Conservation (phyloP, 306 rosid genomes). For the Trichosanthes truncata region DNA sequence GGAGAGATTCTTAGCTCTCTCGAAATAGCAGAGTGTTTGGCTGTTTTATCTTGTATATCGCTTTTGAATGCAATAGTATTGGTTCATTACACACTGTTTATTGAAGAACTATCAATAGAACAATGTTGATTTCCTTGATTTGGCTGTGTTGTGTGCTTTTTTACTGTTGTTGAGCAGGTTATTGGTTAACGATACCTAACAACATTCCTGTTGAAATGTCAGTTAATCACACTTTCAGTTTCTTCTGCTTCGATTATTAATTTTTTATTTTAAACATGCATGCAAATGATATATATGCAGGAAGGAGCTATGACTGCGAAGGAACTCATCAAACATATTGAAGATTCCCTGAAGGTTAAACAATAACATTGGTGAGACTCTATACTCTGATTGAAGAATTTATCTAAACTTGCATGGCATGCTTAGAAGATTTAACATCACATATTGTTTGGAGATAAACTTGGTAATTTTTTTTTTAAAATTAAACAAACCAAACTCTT, state of each 20-base stretch:
- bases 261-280: not conserved
- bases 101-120: too few species aligned
- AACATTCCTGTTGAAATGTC: not conserved
- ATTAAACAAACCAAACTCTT: not conserved
- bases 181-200: too few species aligned
- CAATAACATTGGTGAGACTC: slow-evolving; percentile 40
- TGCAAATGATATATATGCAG: slow-evolving; percentile 26
- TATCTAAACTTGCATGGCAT: not conserved
- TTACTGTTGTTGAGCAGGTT: too few species aligned
- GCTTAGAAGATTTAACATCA: not conserved
- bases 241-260: not conserved
- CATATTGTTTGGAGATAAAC: not conserved
- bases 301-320: slow-evolving; percentile 80
- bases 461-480: not conserved
- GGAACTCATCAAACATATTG: slow-evolving; percentile 66
- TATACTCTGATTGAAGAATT: not conserved
- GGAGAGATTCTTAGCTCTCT: too few species aligned
- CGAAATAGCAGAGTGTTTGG: too few species aligned
- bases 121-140: too few species aligned
- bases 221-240: not conserved
- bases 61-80: too few species aligned
- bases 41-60: too few species aligned
- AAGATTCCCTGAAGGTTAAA: slow-evolving; percentile 50
- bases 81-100: too few species aligned
- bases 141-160: too few species aligned